Base-by-base conservation (phyloP, 2,329 filamentous ascomycete genomes). In the Dichotomopilus funicola region DNA sequence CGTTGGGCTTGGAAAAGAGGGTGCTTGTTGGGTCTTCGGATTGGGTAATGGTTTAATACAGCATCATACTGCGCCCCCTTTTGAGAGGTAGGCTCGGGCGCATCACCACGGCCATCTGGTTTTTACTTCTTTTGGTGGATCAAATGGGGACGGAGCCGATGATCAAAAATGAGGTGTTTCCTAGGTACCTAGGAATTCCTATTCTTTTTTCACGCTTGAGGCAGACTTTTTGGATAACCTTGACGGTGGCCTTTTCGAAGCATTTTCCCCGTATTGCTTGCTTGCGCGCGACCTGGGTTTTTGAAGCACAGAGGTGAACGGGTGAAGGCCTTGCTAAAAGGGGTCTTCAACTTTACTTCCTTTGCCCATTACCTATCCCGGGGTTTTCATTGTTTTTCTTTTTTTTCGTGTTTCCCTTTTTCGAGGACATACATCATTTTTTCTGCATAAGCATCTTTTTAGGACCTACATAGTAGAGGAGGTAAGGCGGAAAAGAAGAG, bases 21-120 rank as follows among this genome's bases (percentile, higher is more conserved):
- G 19, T 27, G 19, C 19, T 27, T 27, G 19, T 27, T 27, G 19
- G 19, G 19, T 27, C 19, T 27, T 27, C 19, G 52, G 40, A 40
- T 44, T 45, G 56, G 59, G 38, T 61, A 60, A 60, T 62, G 54
- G 54, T 49, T 40, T 58, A 58, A 58, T 59, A 59, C 53, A 47
- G 37, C 46, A 48, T 48, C 44, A 34, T 53, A 38, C 19, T 34
- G 19, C 19, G 5, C 7, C n/a, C 13, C 47, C 40, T 27, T 13
- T 42, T 42, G 47, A 34, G 12, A 34, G 34, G 35, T 8, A 31
- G 31, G 6, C 12, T 40, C 10, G 3, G 34, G 42, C 27, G 38
- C 41, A 27, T 27, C 19, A 27, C 19, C 19, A 27, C 19, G 19
- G 19, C 19, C 19, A 27, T 27, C 19, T 27, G 19, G 19, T 27